These are phyloP conservation scores for Crithidia acanthocephali DNA, from an alignment of 208 protist species.

Conservation along the genomic window DNA sequence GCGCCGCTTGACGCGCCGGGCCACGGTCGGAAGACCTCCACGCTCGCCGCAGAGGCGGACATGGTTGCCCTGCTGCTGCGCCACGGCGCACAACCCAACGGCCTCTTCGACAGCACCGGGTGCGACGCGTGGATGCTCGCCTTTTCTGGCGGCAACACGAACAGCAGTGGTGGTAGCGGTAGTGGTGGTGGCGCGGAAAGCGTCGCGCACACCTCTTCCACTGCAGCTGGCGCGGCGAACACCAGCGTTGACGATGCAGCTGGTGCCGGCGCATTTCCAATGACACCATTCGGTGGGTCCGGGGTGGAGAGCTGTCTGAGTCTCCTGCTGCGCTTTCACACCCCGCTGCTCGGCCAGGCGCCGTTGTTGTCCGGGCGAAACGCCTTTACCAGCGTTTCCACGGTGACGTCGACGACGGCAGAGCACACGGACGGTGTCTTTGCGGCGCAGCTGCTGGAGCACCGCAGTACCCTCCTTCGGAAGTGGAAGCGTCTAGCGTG, in stretches of 20 bases:
- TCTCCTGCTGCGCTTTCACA: slow-evolving; percentile 23
- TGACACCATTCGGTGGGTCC: slow-evolving; percentile 8
- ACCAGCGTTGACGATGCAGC: not conserved
- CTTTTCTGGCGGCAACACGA: slow-evolving; percentile 22
- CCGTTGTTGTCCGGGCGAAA: not conserved
- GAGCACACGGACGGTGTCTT: not conserved
- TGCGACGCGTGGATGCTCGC: slow-evolving; percentile 81
- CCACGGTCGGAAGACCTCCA: not conserved
- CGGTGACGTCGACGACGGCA: not conserved
- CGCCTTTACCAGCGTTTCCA: too few relatives aligned
- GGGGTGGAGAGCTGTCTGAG: slow-evolving; percentile 21
- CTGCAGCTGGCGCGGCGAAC: not conserved
- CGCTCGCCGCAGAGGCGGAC: slow-evolving; percentile 14
- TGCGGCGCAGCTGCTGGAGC: slow-evolving; percentile 29
- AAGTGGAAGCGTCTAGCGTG: slow-evolving; percentile 32
- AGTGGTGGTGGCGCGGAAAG: slow-evolving; percentile 2
- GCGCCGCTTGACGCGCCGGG: not conserved
- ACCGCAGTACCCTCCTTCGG: slow-evolving; percentile 4
- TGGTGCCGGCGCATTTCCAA: not conserved
- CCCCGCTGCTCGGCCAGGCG: slow-evolving; percentile 19
- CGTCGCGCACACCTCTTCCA: not conserved
- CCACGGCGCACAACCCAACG: slow-evolving; percentile 57
- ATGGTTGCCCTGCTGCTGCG: slow-evolving; percentile 50
- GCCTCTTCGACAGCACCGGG: slow-evolving; percentile 62
- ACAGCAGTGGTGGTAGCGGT: too few relatives aligned